Base-by-base conservation (phyloP, 805 yeast species). In the Cyberlindnera americana region DNA sequence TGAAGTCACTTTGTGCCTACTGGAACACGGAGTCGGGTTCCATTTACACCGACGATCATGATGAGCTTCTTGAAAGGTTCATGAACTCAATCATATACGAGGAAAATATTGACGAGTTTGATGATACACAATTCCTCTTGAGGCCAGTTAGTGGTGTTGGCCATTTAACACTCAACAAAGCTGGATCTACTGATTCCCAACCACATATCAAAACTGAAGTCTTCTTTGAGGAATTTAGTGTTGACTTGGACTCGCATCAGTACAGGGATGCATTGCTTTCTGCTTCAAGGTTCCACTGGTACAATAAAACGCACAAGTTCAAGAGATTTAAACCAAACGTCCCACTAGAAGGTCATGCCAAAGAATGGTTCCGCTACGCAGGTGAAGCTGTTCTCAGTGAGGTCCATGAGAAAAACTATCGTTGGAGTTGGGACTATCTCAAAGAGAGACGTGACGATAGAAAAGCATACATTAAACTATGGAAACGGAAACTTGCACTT, bases 81-180 rank as follows among this genome's bases (percentile, higher is more conserved):
- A 67, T 73, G 46, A 49, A 62, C 1, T 61, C 73, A 5, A 69
- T 79, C 23, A 61, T 64, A 5, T 43, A 56, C 12, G 53, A 59
- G 34, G 40, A 40, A 10, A 55, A 60, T 37, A 49, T 52, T n/a
- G 52, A 64, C 9, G 54, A 58, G 17, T 59, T 69, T 22, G 52
- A 50, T 21, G 53, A 53, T 9, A 52, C 53, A 4, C 84, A 82
- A 48, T 83, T 71, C 50, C 65, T 93, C 8, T 63, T 93, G 43
- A 75, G 81, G 41, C 99, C 99, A 0, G 96, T 93, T 1, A 78
- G 88, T 9, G 98, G 98, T 19, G 68, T 72, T 29, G 98, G 98
- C 26, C 83, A 81, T 53, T 62, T 95, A 24, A 81, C 89, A 0
- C 65, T 93, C 13, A 86, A 86, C 62, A 93, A 93, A 57, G 59